Evolutionary conservation across 345 rosid genomes (phyloP), one percentile per base, ranked within the genome.

Genomic region (Arabidopsis suecica): DNA sequence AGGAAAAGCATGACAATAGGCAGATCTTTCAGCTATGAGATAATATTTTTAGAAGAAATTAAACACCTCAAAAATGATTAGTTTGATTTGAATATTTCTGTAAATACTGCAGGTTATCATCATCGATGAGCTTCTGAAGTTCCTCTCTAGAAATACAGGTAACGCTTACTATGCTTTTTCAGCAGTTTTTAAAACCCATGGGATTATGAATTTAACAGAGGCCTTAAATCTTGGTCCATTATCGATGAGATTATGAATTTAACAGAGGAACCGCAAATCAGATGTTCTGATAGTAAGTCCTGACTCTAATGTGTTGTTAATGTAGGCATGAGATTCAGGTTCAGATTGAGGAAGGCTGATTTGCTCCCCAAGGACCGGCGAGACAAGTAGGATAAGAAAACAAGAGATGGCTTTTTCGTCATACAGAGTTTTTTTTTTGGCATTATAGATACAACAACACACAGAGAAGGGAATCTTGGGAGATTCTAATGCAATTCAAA

Each of bases 101-200:
- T 62, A 44, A 58, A 49, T 42, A 53, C 54, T 80, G 82, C 75
- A 96, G 99, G 99, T 93, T 58, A 86, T 95, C 76, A 82, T 95
- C 57, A 92, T 95, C 48, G 99, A 95, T 60, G 99, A 95, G 81
- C 61, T 95, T 74, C 83, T 95, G 50, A 95, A 95, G 86, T 89
- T 92, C 85, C 83, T 95, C 81, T 93, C 98, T 1, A 93, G 99
- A 82, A 90, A 85, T n/a, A 33, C 64, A 2, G 78, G 81, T 78
- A 72, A 71, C 50, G 41, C 60, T 78, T 25, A 58, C 47, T 75
- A 12, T 5, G 59, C 13, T 30, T 50, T n/a, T 40, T 36, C 36
- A 51, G 49, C 7, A 36, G 22, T 20, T 71, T 9, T 8, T 28
- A 42, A 28, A 44, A 57, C 22, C 1, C 1, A 61, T 25, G 22